Conservation (phyloP, 805 yeast species). For the Danielia reshetovae region DNA sequence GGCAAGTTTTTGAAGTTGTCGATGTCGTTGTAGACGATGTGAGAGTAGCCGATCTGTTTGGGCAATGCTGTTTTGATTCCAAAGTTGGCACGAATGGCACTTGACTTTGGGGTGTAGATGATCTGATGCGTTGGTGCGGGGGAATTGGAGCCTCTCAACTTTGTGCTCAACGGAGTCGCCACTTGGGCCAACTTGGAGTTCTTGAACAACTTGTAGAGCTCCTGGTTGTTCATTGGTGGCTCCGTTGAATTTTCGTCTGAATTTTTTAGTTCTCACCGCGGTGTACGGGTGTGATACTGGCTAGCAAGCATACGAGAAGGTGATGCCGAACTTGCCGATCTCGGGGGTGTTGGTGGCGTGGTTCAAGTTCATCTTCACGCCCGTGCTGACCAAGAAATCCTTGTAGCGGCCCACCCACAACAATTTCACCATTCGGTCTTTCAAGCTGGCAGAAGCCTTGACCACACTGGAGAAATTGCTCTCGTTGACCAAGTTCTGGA, state of each 20-base stretch:
- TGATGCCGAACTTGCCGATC: constrained; percentile 51
- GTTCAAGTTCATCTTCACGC: constrained; percentile 50
- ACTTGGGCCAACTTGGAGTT: constrained; percentile 43
- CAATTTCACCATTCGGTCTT: constrained; percentile 55
- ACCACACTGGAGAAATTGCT: constrained; percentile 66
- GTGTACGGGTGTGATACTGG: constrained; percentile 13
- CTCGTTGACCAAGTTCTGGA: constrained; percentile 46
- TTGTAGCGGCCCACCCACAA: constrained; percentile 87
- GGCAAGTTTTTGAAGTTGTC: constrained; percentile 68
- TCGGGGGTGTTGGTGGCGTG: constrained; percentile 40
- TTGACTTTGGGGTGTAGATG: constrained; percentile 62
- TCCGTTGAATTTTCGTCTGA: background rate
- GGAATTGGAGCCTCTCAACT: constrained; percentile 25
- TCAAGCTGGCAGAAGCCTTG: constrained; percentile 67
- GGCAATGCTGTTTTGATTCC: constrained; percentile 76
- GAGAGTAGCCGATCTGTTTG: constrained; percentile 51
- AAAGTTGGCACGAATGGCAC: constrained; percentile 64
- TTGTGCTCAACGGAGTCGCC: constrained; percentile 36
- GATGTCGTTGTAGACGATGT: constrained; percentile 59
- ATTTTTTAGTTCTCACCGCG: constrained; percentile 5
- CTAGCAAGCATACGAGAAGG: constrained; percentile 58
- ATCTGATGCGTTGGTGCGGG: constrained; percentile 66
- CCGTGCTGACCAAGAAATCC: constrained; percentile 76
- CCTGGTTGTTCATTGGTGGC: constrained; percentile 13
- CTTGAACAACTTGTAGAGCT: constrained; percentile 26